Base-by-base conservation (phyloP, 2,329 filamentous ascomycete species). In the Blumeriella jaapii region DNA sequence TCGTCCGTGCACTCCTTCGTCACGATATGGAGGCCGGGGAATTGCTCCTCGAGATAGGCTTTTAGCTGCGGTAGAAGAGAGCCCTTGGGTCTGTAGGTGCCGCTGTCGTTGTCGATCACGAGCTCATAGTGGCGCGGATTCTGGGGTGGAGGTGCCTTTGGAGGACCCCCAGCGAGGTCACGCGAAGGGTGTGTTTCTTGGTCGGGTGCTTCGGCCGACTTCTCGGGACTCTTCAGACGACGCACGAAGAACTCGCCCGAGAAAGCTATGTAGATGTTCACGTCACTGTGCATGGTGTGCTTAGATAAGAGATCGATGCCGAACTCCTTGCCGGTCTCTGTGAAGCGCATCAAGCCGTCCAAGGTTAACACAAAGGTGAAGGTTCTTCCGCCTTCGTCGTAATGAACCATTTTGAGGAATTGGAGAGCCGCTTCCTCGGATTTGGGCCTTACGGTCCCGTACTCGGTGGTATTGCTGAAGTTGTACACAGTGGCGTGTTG, bases 251-350 rank as follows among this genome's bases (percentile, higher is more conserved):
- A 96, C 55, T 96, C 89, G 26, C 89, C 89, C 0, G 82, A 85
- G 55, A 78, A 95, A 14, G 87, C 89, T 45, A 95, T 84, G 56
- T 94, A 94, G 2, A 83, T 81, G 22, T 78, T 82, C 1, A 94
- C 87, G 57, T 95, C 79, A 46, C 83, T 89, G 61, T 96, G 89
- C 85, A 96, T 94, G 25, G 85, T 93, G 59, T 96, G 89, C 57
- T 96, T 96, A 58, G 79, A 86, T 51, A 96, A 61, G 57, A 95
- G 66, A 60, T 95, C 89, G 51, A 96, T 85, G 34, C 87, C 85
- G 40, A 95, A 95, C 52, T 95, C 87, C 50, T 91, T 91, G 18
- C 89, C 89, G 0, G 89, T 96, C 59, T 95, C 89, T 1, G 89
- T 95, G 60, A 95, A 95, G 29, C 86, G 79, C 54, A 93, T 72